phyloP scores from a whole-genome alignment of 2,329 filamentous ascomycete species.

The Claviceps sp. region DNA sequence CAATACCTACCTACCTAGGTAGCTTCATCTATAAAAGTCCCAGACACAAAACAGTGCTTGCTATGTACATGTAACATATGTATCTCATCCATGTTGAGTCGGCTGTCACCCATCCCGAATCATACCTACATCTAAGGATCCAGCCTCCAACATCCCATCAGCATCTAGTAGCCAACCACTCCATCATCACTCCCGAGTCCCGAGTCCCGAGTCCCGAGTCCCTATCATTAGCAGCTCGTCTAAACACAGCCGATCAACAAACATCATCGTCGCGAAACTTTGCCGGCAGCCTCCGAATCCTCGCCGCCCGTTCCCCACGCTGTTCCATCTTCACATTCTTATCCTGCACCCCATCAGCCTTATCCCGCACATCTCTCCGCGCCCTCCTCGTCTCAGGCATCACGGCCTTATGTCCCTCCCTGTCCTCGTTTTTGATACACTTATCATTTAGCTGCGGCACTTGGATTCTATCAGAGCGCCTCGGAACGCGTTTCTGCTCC shows the following conservation, averaged over 20 bases:
- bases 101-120: no score
- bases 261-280: constrained; percentile 23
- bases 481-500: neutral
- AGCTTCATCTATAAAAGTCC: no score
- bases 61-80: no score
- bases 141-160: no score
- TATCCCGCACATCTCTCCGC: neutral
- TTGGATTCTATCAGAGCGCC: constrained; percentile 1
- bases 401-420: neutral
- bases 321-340: constrained; percentile 18
- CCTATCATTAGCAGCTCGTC: no score
- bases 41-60: no score
- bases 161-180: no score
- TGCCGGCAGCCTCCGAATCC: constrained; percentile 21
- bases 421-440: constrained; percentile 10
- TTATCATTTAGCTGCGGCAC: constrained; percentile 17
- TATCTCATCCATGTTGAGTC: no score
- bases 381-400: neutral
- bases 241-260: constrained; percentile 2
- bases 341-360: constrained; percentile 12
- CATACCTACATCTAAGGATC: no score
- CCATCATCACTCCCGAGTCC: no score
- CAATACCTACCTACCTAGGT: no score
- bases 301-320: constrained; percentile 13
- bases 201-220: no score